phyloP scores from a whole-genome alignment of 257 asterid genomes.

The Fraxinus cuspidata region DNA sequence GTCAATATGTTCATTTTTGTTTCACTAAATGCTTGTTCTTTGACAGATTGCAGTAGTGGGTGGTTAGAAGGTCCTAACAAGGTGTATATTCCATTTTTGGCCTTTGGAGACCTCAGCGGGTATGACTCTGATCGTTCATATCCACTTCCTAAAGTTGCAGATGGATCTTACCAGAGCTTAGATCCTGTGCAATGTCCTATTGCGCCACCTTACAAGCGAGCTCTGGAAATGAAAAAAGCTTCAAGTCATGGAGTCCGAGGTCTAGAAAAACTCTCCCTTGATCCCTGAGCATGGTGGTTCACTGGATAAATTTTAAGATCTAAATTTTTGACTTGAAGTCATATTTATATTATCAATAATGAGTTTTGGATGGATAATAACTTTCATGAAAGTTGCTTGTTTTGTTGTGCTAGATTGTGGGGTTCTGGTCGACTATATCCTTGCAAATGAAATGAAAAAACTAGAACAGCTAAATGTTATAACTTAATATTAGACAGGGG shows the following conservation, averaged over 20 bases:
- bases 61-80: conserved; percentile 97
- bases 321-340: background rate
- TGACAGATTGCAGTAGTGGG: conserved; percentile 94
- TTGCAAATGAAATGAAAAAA: background rate
- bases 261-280: conserved; percentile 61
- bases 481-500: background rate
- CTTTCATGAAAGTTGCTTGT: background rate
- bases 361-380: background rate
- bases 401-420: background rate
- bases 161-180: conserved; percentile 73
- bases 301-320: background rate
- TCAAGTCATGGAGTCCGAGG: conserved; percentile 61
- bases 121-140: conserved; percentile 85
- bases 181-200: conserved; percentile 97
- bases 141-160: conserved; percentile 73
- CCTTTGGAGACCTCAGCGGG: conserved; percentile 94
- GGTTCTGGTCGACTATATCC: background rate
- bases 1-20: background rate
- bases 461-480: background rate
- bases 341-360: background rate
- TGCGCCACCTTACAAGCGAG: conserved; percentile 97
- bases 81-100: conserved; percentile 90
- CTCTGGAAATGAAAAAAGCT: conserved; percentile 93
- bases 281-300: conserved; percentile 37
- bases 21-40: background rate